Percentiles rank a stretch among this genome's conserved stretches.
These are phyloP conservation scores for Trichoderma orchidacearum DNA, from an alignment of 495 filamentous ascomycete genomes.

Conservation along the genomic window DNA sequence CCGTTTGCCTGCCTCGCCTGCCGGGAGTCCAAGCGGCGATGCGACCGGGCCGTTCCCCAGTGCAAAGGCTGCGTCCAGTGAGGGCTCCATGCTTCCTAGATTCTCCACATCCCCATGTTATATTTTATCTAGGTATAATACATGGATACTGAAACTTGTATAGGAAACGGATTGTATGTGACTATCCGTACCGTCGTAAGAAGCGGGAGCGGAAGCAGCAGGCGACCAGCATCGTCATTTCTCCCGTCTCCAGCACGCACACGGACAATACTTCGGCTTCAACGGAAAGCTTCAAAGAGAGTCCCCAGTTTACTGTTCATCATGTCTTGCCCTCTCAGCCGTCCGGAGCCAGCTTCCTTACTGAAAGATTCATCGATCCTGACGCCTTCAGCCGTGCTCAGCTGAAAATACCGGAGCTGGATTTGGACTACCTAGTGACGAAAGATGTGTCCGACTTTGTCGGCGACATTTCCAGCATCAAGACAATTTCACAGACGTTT, in stretches of 20 bases:
- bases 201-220: slow-evolving; percentile 10
- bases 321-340: neutral
- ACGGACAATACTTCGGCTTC: neutral
- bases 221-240: slow-evolving; percentile 3
- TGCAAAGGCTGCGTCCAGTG: slow-evolving; percentile 28
- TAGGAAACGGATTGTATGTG: slow-evolving; percentile 6
- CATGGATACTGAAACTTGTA: no score
- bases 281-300: neutral
- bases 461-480: slow-evolving; percentile 13
- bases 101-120: slow-evolving; percentile 19
- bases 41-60: slow-evolving; percentile 30
- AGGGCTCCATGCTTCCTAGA: slow-evolving; percentile 8
- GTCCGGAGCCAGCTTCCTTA: neutral
- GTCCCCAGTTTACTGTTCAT: neutral
- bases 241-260: slow-evolving; percentile 10
- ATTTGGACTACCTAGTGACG: neutral
- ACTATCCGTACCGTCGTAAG: slow-evolving; percentile 11
- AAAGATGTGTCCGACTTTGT: slow-evolving; percentile 21
- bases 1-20: slow-evolving; percentile 25
- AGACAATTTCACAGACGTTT: slow-evolving; percentile 15
- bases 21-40: slow-evolving; percentile 28
- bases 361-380: neutral
- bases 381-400: neutral
- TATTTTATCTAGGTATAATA: no score
- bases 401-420: neutral